Base-by-base conservation (phyloP, 176 grass and related monocot species). In the Phragmites australis region DNA sequence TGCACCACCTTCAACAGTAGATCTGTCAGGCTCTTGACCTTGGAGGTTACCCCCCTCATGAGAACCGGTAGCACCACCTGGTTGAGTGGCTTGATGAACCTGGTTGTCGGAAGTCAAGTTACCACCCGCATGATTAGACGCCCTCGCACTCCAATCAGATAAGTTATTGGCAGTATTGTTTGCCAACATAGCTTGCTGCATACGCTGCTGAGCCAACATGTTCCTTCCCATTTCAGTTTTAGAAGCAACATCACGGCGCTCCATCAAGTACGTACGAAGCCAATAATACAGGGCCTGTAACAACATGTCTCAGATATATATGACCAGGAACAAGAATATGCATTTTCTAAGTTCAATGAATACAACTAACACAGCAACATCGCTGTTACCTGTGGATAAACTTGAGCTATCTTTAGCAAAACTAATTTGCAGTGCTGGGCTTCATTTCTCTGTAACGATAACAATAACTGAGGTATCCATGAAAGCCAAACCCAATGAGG, bases 401-500 rank as follows among this genome's bases (percentile, higher is more conserved):
- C 86, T 86, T 99, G 93, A 83, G 96, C 93, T 86, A 99, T 90
- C 87, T 99, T 99, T 69, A 99, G 62, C 37, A 99, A 90, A 89
- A 99, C 96, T 71, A 93, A 89, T 94, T 95, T 99, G 82, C 93
- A 95, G 81, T 99, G 92, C 54, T 88, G 86, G 27, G 88, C 96
- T 89, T 99, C 96, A 82, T 71, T 91, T 84, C 96, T 83, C 79
- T 99, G 96, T 45, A 99, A 81, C 74, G 96, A 99, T 48, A 99
- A 81, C 59, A 99, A 86, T 29, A 99, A 78, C 65, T 99, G 96
- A 75, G 96, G 96, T 87, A 99, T 99, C 96, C 96, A 99, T 72
- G 96, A 95, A 79, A 99, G 92, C 96, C 96, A 99, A 83, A 99
- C 93, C 96, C 96, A 95, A 75, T 99, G 88, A 64, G 96, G 96